Percentiles rank a stretch among this genome's conserved stretches.
These are phyloP conservation scores for Patellaria atrata DNA, from an alignment of 495 filamentous ascomycete genomes.

Conservation along the genomic window DNA sequence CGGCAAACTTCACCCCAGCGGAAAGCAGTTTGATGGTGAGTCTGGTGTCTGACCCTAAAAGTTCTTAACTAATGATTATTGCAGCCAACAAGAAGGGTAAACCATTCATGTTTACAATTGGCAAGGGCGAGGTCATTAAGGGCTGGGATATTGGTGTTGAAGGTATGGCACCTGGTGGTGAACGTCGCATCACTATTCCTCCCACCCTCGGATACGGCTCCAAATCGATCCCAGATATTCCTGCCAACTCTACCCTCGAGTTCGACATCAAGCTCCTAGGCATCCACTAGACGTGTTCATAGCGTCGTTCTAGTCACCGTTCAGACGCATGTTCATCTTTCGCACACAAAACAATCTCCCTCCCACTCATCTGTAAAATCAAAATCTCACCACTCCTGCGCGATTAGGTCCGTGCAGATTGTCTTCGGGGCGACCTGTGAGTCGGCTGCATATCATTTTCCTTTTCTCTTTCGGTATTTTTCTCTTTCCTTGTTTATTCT, in stretches of 20 bases:
- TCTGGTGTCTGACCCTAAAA: slow-evolving; percentile 15
- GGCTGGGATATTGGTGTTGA: slow-evolving; percentile 91
- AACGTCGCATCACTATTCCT: slow-evolving; percentile 82
- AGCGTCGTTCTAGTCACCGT: neutral
- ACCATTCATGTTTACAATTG: slow-evolving; percentile 89
- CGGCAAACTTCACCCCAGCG: slow-evolving; percentile 71
- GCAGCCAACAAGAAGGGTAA: slow-evolving; percentile 93
- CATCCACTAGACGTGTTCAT: slow-evolving; percentile 32
- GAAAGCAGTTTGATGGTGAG: slow-evolving; percentile 87
- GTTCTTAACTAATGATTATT: slow-evolving; percentile 25
- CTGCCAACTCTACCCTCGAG: slow-evolving; percentile 72
- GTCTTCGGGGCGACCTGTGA: slow-evolving; percentile 1
- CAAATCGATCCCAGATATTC: slow-evolving; percentile 64
- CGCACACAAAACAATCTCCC: slow-evolving; percentile 6
- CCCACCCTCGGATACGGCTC: slow-evolving; percentile 74
- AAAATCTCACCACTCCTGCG: slow-evolving; percentile 18
- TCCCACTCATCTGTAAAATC: slow-evolving; percentile 16
- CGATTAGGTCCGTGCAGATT: slow-evolving; percentile 9
- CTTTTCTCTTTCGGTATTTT: slow-evolving; percentile 3
- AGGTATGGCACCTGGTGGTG: slow-evolving; percentile 85
- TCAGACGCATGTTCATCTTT: neutral
- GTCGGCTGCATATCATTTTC: slow-evolving; percentile 6
- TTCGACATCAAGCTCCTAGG: slow-evolving; percentile 88
- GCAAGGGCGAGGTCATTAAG: slow-evolving; percentile 91
- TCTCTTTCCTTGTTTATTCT: neutral